These are phyloP conservation scores for Alopecurus myosuroides DNA, from an alignment of 176 grass and related monocot species.

Conservation along the genomic window DNA sequence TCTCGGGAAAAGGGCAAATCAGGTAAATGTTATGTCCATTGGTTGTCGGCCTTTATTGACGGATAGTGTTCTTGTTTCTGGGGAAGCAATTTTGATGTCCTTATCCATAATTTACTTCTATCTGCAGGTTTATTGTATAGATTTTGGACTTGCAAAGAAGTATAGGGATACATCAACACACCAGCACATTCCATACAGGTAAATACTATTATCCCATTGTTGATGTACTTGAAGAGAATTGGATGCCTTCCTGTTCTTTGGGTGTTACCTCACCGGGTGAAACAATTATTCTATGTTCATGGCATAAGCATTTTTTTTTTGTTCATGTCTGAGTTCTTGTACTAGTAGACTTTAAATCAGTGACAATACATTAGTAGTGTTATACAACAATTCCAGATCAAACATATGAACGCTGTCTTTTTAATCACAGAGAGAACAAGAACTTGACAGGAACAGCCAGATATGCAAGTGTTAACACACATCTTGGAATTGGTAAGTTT, in stretches of 20 bases:
- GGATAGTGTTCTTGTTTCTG: background rate
- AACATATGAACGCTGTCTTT: background rate
- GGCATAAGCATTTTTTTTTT: background rate
- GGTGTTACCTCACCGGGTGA: background rate
- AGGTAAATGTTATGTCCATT: slow-evolving; percentile 30
- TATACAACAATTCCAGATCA: background rate
- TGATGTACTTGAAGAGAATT: background rate
- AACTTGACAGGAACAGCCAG: slow-evolving; percentile 64
- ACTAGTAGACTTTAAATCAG: background rate
- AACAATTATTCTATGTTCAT: background rate
- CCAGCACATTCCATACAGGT: slow-evolving; percentile 74
- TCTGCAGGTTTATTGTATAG: slow-evolving; percentile 47
- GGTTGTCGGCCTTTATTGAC: background rate
- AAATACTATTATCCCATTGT: background rate
- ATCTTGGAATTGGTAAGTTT: slow-evolving; percentile 63
- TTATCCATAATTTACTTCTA: background rate
- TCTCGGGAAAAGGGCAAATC: slow-evolving; percentile 71
- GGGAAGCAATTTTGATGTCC: background rate
- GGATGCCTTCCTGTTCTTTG: background rate
- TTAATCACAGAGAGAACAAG: slow-evolving; percentile 52
- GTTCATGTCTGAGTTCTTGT: background rate
- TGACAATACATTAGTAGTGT: background rate
- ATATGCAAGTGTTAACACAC: slow-evolving; percentile 68
- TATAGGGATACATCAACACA: slow-evolving; percentile 50
- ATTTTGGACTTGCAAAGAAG: slow-evolving; percentile 63